Conservation (phyloP, 306 rosid species). For the Phaseolus lunatus region DNA sequence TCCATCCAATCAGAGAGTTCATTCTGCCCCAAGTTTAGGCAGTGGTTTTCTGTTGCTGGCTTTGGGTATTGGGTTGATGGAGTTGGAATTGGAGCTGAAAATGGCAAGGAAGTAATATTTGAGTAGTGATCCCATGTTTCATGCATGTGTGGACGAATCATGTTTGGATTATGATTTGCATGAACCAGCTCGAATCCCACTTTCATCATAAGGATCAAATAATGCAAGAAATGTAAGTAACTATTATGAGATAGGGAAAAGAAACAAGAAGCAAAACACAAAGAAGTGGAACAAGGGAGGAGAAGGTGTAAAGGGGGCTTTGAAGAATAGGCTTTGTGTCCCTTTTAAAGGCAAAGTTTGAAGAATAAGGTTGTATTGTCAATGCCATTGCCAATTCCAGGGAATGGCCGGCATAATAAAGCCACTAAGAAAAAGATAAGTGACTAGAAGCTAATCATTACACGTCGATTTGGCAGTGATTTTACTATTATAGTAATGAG, state of each 20-base stretch:
- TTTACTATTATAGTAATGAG: conserved; percentile 44
- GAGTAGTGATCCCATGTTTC: conserved; percentile 56
- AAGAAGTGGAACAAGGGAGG: neutral
- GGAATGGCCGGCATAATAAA: conserved; percentile 80
- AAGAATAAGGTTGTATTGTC: conserved; percentile 6
- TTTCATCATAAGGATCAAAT: conserved; percentile 52
- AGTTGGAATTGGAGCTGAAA: conserved; percentile 50
- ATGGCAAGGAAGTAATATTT: conserved; percentile 39
- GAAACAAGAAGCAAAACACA: conserved; percentile 18
- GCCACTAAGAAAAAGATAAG: conserved; percentile 58
- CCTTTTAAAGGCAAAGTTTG: conserved; percentile 55
- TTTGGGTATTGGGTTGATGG: conserved; percentile 51
- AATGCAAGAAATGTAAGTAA: neutral
- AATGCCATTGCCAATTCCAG: conserved; percentile 37
- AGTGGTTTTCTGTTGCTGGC: conserved; percentile 47
- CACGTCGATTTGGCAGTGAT: conserved; percentile 66
- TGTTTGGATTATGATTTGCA: conserved; percentile 48
- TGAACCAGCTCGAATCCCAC: conserved; percentile 64
- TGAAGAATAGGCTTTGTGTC: conserved; percentile 46
- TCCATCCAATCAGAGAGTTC: conserved; percentile 77
- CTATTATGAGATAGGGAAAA: neutral
- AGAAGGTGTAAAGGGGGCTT: conserved; percentile 37
- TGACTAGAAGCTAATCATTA: conserved; percentile 53
- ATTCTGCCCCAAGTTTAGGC: conserved; percentile 54
- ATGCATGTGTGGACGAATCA: conserved; percentile 63